phyloP scores from a whole-genome alignment of 2,329 filamentous ascomycete species.

The Elsinoe arachidis region DNA sequence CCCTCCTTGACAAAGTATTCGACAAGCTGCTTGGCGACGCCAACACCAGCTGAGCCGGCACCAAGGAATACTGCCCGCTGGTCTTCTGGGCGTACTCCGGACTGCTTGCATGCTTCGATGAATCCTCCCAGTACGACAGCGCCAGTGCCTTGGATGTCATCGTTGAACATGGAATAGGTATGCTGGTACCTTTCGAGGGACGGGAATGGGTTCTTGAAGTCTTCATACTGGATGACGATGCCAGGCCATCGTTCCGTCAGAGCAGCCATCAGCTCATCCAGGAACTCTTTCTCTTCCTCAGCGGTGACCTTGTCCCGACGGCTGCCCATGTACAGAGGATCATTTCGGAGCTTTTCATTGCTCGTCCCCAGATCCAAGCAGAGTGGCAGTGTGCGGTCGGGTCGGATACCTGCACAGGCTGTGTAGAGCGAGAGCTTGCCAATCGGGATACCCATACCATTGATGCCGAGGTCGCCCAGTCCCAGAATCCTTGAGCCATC shows the following conservation, averaged over 20 bases:
- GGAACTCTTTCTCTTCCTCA: constrained; percentile 76
- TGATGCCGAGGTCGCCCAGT: constrained; percentile 89
- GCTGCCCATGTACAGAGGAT: constrained; percentile 86
- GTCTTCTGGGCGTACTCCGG: constrained; percentile 74
- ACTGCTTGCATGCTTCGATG: constrained; percentile 70
- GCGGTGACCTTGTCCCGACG: constrained; percentile 70
- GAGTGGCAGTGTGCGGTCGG: constrained; percentile 56
- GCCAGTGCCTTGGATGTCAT: constrained; percentile 85
- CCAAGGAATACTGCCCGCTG: constrained; percentile 95
- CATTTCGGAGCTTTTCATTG: constrained; percentile 58
- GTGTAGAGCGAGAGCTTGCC: constrained; percentile 95
- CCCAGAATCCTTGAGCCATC: constrained; percentile 90
- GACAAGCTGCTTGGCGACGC: constrained; percentile 95
- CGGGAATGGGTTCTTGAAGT: constrained; percentile 96
- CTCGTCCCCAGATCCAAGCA: constrained; percentile 55
- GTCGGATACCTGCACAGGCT: constrained; percentile 87
- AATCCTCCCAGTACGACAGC: constrained; percentile 84
- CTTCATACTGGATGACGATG: constrained; percentile 85
- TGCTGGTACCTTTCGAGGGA: constrained; percentile 84
- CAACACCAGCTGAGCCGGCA: constrained; percentile 88
- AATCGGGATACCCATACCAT: constrained; percentile 96
- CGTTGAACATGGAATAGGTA: constrained; percentile 92
- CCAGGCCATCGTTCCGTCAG: constrained; percentile 67
- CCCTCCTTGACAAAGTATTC: constrained; percentile 94
- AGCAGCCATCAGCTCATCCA: constrained; percentile 96